Conservation (phyloP, 371 early-diverging fungal species). For the Mortierella sp. region DNA sequence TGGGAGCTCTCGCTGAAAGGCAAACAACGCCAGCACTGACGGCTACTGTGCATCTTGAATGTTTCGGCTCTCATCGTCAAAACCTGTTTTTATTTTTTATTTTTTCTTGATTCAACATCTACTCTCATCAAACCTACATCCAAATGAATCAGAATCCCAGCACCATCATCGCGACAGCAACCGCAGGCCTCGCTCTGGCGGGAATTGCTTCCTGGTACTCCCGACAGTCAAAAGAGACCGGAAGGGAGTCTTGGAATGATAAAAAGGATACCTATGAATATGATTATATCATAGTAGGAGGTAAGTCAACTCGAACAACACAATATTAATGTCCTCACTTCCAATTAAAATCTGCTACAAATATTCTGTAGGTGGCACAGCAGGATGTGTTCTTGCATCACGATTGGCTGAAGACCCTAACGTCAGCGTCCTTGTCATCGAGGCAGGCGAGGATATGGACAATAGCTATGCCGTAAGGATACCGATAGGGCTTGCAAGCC, state of each 20-base stretch:
- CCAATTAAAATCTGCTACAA: background rate
- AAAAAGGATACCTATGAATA: conserved; percentile 10
- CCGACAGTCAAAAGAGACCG: background rate
- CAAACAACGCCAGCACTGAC: too few species aligned
- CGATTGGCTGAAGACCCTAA: conserved; percentile 27
- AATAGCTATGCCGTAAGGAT: background rate
- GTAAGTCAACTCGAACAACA: background rate
- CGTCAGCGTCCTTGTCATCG: conserved; percentile 29
- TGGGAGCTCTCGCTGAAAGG: too few species aligned
- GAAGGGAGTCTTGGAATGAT: conserved; percentile 16
- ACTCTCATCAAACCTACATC: background rate
- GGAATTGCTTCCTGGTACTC: background rate
- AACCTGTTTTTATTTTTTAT: background rate
- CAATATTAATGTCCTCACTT: background rate
- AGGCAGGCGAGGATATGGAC: conserved; percentile 34
- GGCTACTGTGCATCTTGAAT: too few species aligned
- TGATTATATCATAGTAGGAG: conserved; percentile 25
- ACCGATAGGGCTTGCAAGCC: conserved; percentile 1
- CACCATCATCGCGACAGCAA: background rate
- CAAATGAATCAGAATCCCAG: background rate
- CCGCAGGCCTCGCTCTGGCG: conserved; percentile 10
- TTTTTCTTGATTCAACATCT: background rate
- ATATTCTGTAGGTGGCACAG: conserved; percentile 29
- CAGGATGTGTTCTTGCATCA: conserved; percentile 37
- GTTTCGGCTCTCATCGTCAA: too few species aligned